Base-by-base conservation (phyloP, 495 filamentous ascomycete genomes). In the Penicillium desertorum region DNA sequence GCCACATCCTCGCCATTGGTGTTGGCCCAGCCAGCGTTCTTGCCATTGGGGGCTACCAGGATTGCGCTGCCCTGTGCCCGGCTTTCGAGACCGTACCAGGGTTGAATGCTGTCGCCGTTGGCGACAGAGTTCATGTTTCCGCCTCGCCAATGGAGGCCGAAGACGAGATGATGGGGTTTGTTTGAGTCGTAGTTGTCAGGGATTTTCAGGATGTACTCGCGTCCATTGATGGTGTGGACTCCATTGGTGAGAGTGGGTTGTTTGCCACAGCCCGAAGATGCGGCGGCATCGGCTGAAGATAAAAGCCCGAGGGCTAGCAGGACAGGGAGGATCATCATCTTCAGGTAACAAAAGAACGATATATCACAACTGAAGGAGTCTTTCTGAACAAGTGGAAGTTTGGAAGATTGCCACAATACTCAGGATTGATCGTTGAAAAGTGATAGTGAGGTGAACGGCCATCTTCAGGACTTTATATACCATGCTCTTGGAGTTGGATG, bases 1-100 rank as follows among this genome's bases (percentile, higher is more conserved):
- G 67, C 62, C 2, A 80, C 64, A 34, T 80, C 77, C n/a, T 76
- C 70, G 37, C 73, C 73, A 16, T 59, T 64, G 2, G 47, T 57
- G 63, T 80, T 80, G n/a, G 32, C 71, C 77, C 76, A 80, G 12
- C 76, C 75, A 45, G 70, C 71, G 49, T 71, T 64, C 42, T 75
- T 62, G 16, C 75, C 76, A 32, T 80, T 60, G 19, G 77, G 77
- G 5, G 68, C 63, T 14, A 81, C 67, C 36, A 69, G 75, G 34
- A 79, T 75, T 30, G 73, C 70, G 34, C 57, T 64, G 55, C 73
- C 64, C 60, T 72, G 70, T 16, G 66, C 67, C 8, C 76, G 66
- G 6, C 58, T 30, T 11, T 68, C 65, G 3, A 79, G 61, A 27
- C 76, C 73, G 56, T 80, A 79, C 48, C 63, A 79, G 20, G 67